phyloP scores from a whole-genome alignment of 768 basidiomycete genomes.

The Russula abietina region DNA sequence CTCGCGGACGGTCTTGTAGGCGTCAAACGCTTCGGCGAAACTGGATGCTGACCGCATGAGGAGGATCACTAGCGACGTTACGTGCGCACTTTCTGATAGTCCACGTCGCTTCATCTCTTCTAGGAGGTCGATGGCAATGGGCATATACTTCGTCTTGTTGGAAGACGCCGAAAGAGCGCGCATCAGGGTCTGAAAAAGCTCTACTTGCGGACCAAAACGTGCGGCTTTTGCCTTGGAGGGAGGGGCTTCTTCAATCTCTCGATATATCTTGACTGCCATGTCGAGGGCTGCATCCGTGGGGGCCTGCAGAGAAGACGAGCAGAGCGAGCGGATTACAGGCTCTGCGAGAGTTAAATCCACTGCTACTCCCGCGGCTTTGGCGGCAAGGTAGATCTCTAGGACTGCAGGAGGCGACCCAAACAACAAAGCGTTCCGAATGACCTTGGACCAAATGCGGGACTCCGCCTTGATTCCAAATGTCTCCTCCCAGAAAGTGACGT shows the following conservation, averaged over 20 bases:
- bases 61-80: slow-evolving; percentile 51
- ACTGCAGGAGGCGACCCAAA: slow-evolving; percentile 38
- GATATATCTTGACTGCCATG: slow-evolving; percentile 49
- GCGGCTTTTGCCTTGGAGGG: background rate
- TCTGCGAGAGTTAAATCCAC: slow-evolving; percentile 48
- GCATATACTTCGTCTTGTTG: slow-evolving; percentile 44
- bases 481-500: slow-evolving; percentile 33
- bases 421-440: slow-evolving; percentile 48
- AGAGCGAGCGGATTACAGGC: slow-evolving; percentile 50
- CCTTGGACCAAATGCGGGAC: slow-evolving; percentile 46
- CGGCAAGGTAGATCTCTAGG: slow-evolving; percentile 44
- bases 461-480: slow-evolving; percentile 38
- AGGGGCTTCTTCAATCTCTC: slow-evolving; percentile 33
- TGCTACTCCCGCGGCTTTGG: slow-evolving; percentile 38
- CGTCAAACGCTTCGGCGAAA: slow-evolving; percentile 54
- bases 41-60: slow-evolving; percentile 57
- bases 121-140: slow-evolving; percentile 45
- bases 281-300: slow-evolving; percentile 43
- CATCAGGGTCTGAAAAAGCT: slow-evolving; percentile 45
- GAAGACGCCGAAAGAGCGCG: slow-evolving; percentile 36
- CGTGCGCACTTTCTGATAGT: slow-evolving; percentile 42
- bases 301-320: slow-evolving; percentile 34
- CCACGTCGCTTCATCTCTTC: slow-evolving; percentile 58
- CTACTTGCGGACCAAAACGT: slow-evolving; percentile 24
- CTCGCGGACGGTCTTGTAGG: slow-evolving; percentile 45